These are phyloP conservation scores for Amauroascus niger DNA, from an alignment of 2,329 filamentous ascomycete species.

Conservation along the genomic window DNA sequence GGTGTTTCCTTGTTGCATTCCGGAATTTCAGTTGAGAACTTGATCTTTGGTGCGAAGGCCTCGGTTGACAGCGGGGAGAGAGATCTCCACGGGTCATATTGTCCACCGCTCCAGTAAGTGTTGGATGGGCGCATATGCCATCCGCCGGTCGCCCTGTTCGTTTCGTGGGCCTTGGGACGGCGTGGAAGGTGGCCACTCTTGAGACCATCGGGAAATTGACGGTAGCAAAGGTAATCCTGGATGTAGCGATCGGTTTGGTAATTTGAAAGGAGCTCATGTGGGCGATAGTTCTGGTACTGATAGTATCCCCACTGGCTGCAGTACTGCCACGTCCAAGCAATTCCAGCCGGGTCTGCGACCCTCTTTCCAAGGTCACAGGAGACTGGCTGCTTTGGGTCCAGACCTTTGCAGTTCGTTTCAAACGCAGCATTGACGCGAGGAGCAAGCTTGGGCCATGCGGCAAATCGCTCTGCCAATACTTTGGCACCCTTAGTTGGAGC, in stretches of 20 bases:
- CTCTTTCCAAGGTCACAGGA: constrained; percentile 33
- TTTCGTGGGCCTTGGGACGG: constrained; percentile 30
- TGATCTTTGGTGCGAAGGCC: constrained; percentile 33
- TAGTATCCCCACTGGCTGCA: constrained; percentile 47
- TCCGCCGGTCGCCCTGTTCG: constrained; percentile 41
- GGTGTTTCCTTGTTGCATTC: constrained; percentile 34
- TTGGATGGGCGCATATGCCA: constrained; percentile 46
- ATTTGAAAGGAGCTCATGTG: constrained; percentile 39
- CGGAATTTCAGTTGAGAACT: constrained; percentile 35
- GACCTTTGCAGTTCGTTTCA: constrained; percentile 34
- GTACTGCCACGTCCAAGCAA: constrained; percentile 45
- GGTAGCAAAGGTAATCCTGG: constrained; percentile 39
- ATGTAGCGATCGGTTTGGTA: constrained; percentile 40
- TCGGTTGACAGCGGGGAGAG: constrained; percentile 38
- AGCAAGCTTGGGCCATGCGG: constrained; percentile 32
- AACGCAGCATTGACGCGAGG: constrained; percentile 33
- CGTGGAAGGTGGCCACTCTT: constrained; percentile 34
- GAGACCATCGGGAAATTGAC: constrained; percentile 40
- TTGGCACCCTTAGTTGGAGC: constrained; percentile 34
- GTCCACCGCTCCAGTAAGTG: constrained; percentile 42
- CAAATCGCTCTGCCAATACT: constrained; percentile 36
- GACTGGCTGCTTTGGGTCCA: constrained; percentile 18
- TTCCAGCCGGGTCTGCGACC: constrained; percentile 29
- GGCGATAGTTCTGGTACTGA: constrained; percentile 38
- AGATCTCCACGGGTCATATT: constrained; percentile 46